A percentile compares a stretch with the other conserved stretches of the same genome.
Conservation (phyloP, 352 stramenopile species). For the Globisporangium echinulatum region DNA sequence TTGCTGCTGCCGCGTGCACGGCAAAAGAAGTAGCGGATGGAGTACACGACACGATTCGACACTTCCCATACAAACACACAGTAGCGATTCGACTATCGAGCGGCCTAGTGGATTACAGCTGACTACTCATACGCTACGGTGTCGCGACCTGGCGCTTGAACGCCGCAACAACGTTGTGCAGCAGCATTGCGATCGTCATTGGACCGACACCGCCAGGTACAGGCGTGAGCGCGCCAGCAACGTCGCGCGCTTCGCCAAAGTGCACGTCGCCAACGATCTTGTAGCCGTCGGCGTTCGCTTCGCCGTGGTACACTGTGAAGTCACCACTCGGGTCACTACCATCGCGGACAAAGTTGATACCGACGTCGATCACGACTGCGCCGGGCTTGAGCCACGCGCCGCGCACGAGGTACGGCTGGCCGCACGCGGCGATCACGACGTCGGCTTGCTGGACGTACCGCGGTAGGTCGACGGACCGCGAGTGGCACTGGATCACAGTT, state of each 20-base stretch:
- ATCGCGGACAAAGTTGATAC: conserved; percentile 96
- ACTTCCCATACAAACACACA: no score
- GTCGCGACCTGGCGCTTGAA: conserved; percentile 55
- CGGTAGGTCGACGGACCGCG: conserved; percentile 87
- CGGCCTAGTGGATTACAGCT: no score
- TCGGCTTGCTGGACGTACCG: conserved; percentile 90
- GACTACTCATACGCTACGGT: no score
- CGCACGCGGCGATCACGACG: conserved; percentile 96
- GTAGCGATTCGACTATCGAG: no score
- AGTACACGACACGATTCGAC: neutral
- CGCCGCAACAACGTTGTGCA: conserved; percentile 82
- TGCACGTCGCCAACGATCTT: conserved; percentile 97
- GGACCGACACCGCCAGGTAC: conserved; percentile 97
- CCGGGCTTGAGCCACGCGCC: conserved; percentile 96
- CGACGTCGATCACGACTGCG: conserved; percentile 97
- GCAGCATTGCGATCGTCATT: conserved; percentile 97
- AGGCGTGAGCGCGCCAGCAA: conserved; percentile 93
- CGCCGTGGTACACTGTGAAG: conserved; percentile 36
- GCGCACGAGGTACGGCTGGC: conserved; percentile 92
- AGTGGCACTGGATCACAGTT: conserved; percentile 98
- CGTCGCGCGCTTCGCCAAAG: conserved; percentile 74
- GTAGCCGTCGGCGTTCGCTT: conserved; percentile 82
- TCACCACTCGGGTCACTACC: conserved; percentile 2
- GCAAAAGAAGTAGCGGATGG: conserved; percentile 49
- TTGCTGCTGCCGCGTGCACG: conserved; percentile 60